phyloP scores from a whole-genome alignment of 2,329 filamentous ascomycete species.

The Plenodomus biglobosus region DNA sequence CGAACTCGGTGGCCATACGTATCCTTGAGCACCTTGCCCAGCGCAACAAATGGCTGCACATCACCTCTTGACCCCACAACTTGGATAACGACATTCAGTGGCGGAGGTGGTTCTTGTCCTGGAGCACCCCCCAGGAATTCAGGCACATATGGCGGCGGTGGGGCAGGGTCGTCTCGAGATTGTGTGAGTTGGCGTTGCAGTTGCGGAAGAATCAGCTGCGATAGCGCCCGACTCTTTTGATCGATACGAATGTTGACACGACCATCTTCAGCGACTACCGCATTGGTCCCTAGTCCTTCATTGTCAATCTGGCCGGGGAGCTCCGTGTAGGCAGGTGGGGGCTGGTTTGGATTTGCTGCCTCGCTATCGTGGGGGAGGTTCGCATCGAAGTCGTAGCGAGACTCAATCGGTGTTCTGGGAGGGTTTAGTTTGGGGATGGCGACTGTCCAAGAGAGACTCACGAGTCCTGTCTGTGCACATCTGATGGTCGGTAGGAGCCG shows the following conservation, averaged over 20 bases:
- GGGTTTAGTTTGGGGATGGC: constrained; percentile 10
- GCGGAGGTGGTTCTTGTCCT: constrained; percentile 56
- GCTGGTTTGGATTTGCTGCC: constrained; percentile 17
- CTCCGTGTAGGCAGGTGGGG: constrained; percentile 48
- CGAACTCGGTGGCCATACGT: constrained; percentile 53
- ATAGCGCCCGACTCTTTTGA: constrained; percentile 41
- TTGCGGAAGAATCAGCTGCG: constrained; percentile 43
- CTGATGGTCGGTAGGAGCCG: constrained; percentile 30
- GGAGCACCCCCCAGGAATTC: constrained; percentile 68
- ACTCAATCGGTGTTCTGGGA: constrained; percentile 13
- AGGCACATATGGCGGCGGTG: constrained; percentile 71
- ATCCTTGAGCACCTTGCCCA: constrained; percentile 53
- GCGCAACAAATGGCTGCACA: constrained; percentile 54
- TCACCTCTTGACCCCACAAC: constrained; percentile 54
- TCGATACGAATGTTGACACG: constrained; percentile 48
- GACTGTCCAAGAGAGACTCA: neutral
- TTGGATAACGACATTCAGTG: constrained; percentile 53
- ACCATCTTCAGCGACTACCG: constrained; percentile 43
- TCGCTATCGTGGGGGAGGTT: constrained; percentile 18
- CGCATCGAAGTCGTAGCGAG: constrained; percentile 17
- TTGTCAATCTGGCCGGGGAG: constrained; percentile 46
- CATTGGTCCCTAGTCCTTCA: constrained; percentile 49
- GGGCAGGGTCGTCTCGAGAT: constrained; percentile 54
- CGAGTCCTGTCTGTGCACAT: constrained; percentile 7
- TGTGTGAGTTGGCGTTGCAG: constrained; percentile 42